Conservation (phyloP, 805 yeast species). For the Kregervanrija pseudodelftensis region DNA sequence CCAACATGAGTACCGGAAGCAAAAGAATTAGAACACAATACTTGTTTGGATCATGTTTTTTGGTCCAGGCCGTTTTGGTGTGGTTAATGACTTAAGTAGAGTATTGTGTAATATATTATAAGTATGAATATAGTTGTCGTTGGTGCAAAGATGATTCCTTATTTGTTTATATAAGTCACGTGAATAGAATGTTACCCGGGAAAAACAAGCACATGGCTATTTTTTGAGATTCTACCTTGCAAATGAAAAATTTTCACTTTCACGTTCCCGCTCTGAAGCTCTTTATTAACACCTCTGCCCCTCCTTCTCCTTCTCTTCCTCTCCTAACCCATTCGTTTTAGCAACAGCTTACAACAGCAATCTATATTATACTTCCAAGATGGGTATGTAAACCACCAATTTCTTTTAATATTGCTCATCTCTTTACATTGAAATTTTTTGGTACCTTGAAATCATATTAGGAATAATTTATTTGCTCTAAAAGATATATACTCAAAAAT, state of each 20-base stretch:
- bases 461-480: too few species aligned
- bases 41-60: constrained; percentile 75
- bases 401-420: too few species aligned
- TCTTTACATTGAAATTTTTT: too few species aligned
- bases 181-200: too few species aligned
- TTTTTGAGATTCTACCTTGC: background rate
- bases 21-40: constrained; percentile 81
- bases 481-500: too few species aligned
- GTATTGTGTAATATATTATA: background rate
- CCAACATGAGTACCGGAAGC: constrained; percentile 56
- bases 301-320: background rate
- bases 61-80: constrained; percentile 69
- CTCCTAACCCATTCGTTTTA: background rate
- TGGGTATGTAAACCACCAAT: constrained; percentile 8
- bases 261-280: too few species aligned
- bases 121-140: too few species aligned
- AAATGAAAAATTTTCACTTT: background rate
- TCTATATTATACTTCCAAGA: constrained; percentile 6
- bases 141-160: too few species aligned
- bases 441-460: too few species aligned
- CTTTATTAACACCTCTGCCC: background rate
- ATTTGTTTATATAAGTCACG: too few species aligned
- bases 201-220: too few species aligned
- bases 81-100: constrained; percentile 50
- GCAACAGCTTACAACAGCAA: constrained; percentile 1